phyloP scores from a whole-genome alignment of 2,329 filamentous ascomycete genomes.

The Scedosporium aurantiacum region DNA sequence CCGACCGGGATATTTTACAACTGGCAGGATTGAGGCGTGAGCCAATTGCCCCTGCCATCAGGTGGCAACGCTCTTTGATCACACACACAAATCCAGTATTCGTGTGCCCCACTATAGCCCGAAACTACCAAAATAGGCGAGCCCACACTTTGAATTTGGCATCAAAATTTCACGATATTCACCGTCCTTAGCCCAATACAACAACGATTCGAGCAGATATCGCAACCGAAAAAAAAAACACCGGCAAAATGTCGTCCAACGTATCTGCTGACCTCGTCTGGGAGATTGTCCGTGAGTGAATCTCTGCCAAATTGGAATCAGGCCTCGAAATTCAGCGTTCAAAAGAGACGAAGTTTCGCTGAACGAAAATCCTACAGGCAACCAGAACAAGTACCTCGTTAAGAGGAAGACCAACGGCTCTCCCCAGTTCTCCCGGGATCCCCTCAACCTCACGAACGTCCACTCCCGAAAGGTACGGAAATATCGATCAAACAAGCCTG shows the following conservation, averaged over 20 bases:
- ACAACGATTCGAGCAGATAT: neutral
- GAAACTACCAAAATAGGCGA: conserved; percentile 18
- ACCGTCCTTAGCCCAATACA: neutral
- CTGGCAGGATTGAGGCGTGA: neutral
- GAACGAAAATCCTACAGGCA: conserved; percentile 42
- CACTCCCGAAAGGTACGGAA: conserved; percentile 73
- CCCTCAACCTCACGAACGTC: conserved; percentile 85
- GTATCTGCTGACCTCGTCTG: conserved; percentile 87
- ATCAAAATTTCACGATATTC: conserved; percentile 4
- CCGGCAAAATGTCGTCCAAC: conserved; percentile 54
- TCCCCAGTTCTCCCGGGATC: conserved; percentile 85
- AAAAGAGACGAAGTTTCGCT: conserved; percentile 1
- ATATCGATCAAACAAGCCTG: neutral
- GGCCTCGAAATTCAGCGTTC: neutral
- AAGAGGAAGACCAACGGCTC: conserved; percentile 75
- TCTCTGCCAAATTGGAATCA: neutral
- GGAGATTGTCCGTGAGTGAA: conserved; percentile 84
- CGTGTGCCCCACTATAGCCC: neutral
- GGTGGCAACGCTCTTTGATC: neutral
- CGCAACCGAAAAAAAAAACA: conserved; percentile 8
- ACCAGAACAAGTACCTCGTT: conserved; percentile 81
- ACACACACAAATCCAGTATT: neutral
- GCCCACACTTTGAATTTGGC: conserved; percentile 28
- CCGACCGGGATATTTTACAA: too few relatives aligned
- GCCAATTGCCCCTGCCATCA: neutral